These are phyloP conservation scores for Dactylellina drechsleri DNA, from an alignment of 2,329 filamentous ascomycete genomes.

Conservation along the genomic window DNA sequence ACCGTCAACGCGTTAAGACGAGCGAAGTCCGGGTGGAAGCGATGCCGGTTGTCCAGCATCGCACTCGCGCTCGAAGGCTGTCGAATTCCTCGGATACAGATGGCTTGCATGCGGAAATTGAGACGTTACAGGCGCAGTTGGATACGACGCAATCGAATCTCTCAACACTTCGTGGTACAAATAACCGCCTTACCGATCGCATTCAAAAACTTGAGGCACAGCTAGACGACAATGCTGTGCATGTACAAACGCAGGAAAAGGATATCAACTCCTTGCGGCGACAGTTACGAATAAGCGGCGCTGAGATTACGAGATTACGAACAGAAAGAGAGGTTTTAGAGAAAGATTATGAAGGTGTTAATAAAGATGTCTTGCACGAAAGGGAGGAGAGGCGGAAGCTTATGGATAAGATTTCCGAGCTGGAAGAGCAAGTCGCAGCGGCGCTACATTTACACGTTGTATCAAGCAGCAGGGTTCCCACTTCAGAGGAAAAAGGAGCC, in stretches of 20 bases:
- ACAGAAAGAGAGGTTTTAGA: constrained; percentile 50
- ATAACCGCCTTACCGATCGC: constrained; percentile 50
- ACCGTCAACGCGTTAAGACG: constrained; percentile 54
- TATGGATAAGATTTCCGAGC: constrained; percentile 48
- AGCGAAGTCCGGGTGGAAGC: constrained; percentile 50
- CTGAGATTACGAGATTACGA: constrained; percentile 54
- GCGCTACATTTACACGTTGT: constrained; percentile 50
- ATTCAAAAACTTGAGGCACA: constrained; percentile 52
- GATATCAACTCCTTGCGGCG: constrained; percentile 53
- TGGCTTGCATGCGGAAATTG: constrained; percentile 48
- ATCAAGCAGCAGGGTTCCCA: constrained; percentile 30
- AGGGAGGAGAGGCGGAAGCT: constrained; percentile 47
- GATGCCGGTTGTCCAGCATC: constrained; percentile 50
- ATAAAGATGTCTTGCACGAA: constrained; percentile 42
- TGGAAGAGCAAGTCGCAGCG: constrained; percentile 49
- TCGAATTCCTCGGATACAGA: constrained; percentile 48
- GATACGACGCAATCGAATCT: constrained; percentile 53
- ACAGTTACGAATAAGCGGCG: constrained; percentile 52
- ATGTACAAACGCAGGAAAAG: constrained; percentile 52
- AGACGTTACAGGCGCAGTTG: constrained; percentile 51
- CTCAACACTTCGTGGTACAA: constrained; percentile 42
- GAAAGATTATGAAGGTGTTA: constrained; percentile 48
- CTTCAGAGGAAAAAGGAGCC: constrained; percentile 8
- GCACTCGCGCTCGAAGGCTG: constrained; percentile 50
- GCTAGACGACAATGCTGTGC: constrained; percentile 52